Evolutionary conservation across 805 yeast species (phyloP).

Genomic region (Candida schatavii): DNA sequence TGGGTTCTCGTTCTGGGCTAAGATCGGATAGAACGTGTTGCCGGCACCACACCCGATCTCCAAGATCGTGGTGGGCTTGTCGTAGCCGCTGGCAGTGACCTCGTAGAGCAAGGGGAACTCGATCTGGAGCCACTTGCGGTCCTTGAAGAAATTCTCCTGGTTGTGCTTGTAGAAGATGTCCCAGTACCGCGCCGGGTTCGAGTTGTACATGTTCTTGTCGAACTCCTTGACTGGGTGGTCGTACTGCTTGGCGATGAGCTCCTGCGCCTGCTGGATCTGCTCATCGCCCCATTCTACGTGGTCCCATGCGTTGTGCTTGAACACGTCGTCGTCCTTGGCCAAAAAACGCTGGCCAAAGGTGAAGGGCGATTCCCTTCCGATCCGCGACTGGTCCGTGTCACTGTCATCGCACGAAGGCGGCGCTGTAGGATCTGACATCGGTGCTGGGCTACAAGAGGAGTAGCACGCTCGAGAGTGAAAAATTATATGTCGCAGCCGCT

Average conservation of each 20-base stretch:
- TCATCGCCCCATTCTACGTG: constrained; percentile 98
- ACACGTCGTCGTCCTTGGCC: constrained; percentile 73
- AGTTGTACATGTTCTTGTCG: constrained; percentile 74
- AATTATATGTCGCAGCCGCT: no score
- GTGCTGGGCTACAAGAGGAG: no score
- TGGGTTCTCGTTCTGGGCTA: constrained; percentile 80
- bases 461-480: no score
- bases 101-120: constrained; percentile 87
- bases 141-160: constrained; percentile 91
- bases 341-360: constrained; percentile 86
- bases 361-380: constrained; percentile 87
- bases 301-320: constrained; percentile 94
- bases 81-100: constrained; percentile 62
- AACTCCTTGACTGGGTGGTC: constrained; percentile 84
- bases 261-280: constrained; percentile 72
- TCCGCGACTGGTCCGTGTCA: constrained; percentile 58
- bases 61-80: constrained; percentile 69
- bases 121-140: constrained; percentile 91
- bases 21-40: constrained; percentile 89
- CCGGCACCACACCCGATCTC: constrained; percentile 99
- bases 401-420: no score
- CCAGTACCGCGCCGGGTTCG: constrained; percentile 93
- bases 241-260: constrained; percentile 68
- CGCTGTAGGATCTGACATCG: no score
- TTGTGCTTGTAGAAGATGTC: constrained; percentile 89